Evolutionary conservation across 106 monocot species (phyloP).

Genomic region (Hemerocallis citrina): DNA sequence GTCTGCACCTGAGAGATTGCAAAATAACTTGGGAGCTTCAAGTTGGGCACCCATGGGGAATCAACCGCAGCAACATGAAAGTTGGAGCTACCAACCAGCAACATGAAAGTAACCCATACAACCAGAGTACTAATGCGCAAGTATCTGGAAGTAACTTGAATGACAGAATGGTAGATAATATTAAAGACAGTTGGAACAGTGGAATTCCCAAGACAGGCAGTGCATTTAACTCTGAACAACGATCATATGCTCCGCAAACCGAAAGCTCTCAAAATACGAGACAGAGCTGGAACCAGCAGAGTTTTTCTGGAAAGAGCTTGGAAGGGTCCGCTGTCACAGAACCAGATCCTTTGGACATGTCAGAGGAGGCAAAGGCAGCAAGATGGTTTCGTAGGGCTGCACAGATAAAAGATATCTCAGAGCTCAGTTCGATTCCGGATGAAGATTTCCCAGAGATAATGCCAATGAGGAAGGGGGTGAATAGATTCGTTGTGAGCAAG

Average conservation of each 20-base stretch:
- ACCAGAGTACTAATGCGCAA: background rate
- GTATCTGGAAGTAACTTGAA: constrained; percentile 5
- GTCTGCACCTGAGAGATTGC: background rate
- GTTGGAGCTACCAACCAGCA: background rate
- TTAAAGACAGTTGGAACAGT: no score
- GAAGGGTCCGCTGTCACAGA: constrained; percentile 90
- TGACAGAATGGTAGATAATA: constrained; percentile 5
- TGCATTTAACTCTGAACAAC: background rate
- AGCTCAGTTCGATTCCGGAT: constrained; percentile 84
- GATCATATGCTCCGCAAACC: constrained; percentile 10
- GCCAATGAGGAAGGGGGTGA: constrained; percentile 97
- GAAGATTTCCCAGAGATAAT: constrained; percentile 98
- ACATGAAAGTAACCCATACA: background rate
- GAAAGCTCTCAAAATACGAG: constrained; percentile 1
- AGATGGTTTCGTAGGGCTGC: constrained; percentile 95
- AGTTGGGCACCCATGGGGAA: background rate
- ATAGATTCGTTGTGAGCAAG: constrained; percentile 94
- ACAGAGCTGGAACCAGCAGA: constrained; percentile 14
- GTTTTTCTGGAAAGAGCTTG: constrained; percentile 70
- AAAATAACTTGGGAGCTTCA: background rate
- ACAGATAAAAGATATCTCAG: constrained; percentile 94
- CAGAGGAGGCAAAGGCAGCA: constrained; percentile 95
- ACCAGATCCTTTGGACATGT: constrained; percentile 93
- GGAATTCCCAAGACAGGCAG: background rate
- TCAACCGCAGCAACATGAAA: background rate